Conservation (phyloP, 2,329 filamentous ascomycete species). For the Xylariaceae sp. region DNA sequence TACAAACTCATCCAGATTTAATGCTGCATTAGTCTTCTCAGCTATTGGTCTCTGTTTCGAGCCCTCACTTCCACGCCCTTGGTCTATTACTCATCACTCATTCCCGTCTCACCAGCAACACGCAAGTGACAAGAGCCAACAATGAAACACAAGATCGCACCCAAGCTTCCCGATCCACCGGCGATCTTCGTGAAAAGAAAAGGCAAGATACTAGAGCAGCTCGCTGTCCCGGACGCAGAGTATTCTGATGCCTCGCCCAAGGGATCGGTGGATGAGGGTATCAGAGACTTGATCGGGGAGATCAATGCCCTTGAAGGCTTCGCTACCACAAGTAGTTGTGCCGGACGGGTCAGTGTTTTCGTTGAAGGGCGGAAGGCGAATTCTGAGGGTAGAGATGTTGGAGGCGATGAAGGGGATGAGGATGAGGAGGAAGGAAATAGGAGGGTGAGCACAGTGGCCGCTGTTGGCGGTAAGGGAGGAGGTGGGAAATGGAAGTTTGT, state of each 20-base stretch:
- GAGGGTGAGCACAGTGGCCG: slow-evolving; percentile 44
- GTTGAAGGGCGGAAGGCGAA: slow-evolving; percentile 67
- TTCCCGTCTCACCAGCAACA: too few species aligned
- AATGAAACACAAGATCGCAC: neutral
- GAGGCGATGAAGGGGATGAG: slow-evolving; percentile 11
- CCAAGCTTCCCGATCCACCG: slow-evolving; percentile 20
- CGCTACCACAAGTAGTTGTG: slow-evolving; percentile 91
- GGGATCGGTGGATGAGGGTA: slow-evolving; percentile 77
- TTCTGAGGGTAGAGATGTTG: slow-evolving; percentile 13
- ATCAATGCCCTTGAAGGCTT: slow-evolving; percentile 74
- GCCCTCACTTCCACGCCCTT: too few species aligned
- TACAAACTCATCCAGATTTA: too few species aligned
- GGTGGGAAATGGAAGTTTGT: slow-evolving; percentile 85
- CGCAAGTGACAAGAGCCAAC: too few species aligned
- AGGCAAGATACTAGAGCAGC: slow-evolving; percentile 65
- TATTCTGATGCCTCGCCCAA: slow-evolving; percentile 88
- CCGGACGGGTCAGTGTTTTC: slow-evolving; percentile 83
- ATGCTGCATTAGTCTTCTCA: too few species aligned
- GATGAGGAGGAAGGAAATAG: slow-evolving; percentile 11
- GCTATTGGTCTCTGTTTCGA: too few species aligned
- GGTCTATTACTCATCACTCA: too few species aligned
- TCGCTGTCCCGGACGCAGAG: slow-evolving; percentile 64
- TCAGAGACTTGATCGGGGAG: slow-evolving; percentile 72
- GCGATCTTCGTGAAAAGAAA: slow-evolving; percentile 61
- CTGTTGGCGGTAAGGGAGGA: slow-evolving; percentile 79